Conservation (phyloP, 768 basidiomycete species). For the Amanita pseudoporphyria region DNA sequence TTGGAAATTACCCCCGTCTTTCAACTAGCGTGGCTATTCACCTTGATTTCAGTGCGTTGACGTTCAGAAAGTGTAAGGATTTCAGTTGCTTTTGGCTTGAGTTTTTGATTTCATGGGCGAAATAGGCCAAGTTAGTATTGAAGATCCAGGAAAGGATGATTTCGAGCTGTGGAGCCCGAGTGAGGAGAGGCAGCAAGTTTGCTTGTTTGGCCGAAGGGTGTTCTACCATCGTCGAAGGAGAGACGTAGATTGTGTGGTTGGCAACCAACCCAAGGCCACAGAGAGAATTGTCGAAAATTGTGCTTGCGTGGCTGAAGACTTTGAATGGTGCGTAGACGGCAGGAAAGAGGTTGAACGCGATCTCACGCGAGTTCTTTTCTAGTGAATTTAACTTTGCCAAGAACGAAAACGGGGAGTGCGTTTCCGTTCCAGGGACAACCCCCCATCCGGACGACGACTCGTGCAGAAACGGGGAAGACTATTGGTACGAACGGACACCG, state of each 20-base stretch:
- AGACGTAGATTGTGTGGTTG: constrained; percentile 75
- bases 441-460: constrained; percentile 54
- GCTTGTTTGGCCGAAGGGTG: constrained; percentile 89
- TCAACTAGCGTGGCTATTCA: constrained; percentile 60
- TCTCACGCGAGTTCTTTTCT: constrained; percentile 2
- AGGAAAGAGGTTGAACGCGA: neutral
- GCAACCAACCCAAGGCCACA: constrained; percentile 46
- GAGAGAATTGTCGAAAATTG: constrained; percentile 61
- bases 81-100: neutral
- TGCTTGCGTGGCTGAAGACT: constrained; percentile 63
- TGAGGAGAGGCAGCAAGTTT: constrained; percentile 76
- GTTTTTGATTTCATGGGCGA: constrained; percentile 1
- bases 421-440: constrained; percentile 59
- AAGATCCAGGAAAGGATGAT: constrained; percentile 79
- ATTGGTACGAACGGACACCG: constrained; percentile 90
- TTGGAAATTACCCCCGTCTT: constrained; percentile 55
- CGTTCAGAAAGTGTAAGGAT: constrained; percentile 63
- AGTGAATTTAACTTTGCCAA: constrained; percentile 92
- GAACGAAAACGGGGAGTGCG: constrained; percentile 62
- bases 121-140: constrained; percentile 56
- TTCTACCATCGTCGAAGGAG: constrained; percentile 86
- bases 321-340: constrained; percentile 74
- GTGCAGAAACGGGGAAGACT: constrained; percentile 55
- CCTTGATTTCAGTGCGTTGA: constrained; percentile 81
- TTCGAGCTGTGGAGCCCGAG: constrained; percentile 98